Percentiles rank a stretch among this genome's conserved stretches.
These are phyloP conservation scores for Suillus ampliporus DNA, from an alignment of 768 basidiomycete genomes.

Conservation along the genomic window DNA sequence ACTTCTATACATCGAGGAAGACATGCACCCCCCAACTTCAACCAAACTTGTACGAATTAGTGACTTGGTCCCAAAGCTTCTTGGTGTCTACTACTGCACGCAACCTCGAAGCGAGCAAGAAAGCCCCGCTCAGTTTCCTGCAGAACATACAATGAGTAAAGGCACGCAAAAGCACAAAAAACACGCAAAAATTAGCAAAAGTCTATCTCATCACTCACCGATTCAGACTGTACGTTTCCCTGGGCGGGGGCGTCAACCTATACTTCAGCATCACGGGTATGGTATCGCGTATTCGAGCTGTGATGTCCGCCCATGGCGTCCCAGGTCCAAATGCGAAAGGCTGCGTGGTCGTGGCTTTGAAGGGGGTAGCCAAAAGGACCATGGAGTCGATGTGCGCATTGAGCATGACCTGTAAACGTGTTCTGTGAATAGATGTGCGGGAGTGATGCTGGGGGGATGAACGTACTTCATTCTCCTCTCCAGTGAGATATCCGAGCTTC, in stretches of 20 bases:
- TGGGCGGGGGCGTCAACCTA: slow-evolving; percentile 89
- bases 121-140: slow-evolving; percentile 84
- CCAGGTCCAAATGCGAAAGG: slow-evolving; percentile 82
- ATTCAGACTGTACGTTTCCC: slow-evolving; percentile 95
- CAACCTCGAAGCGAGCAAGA: slow-evolving; percentile 78
- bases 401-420: slow-evolving; percentile 64
- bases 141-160: slow-evolving; percentile 4
- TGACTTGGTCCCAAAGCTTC: slow-evolving; percentile 75
- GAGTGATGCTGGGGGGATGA: background rate
- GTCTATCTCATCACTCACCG: slow-evolving; percentile 51
- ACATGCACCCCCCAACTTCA: background rate
- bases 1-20: too few species aligned
- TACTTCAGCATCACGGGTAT: slow-evolving; percentile 93
- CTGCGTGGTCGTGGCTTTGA: slow-evolving; percentile 64
- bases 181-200: too few species aligned
- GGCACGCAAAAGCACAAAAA: background rate
- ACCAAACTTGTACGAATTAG: slow-evolving; percentile 30
- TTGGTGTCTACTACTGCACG: slow-evolving; percentile 76
- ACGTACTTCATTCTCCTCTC: slow-evolving; percentile 78
- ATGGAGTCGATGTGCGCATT: slow-evolving; percentile 86
- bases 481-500: slow-evolving; percentile 90
- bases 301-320: slow-evolving; percentile 71
- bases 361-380: slow-evolving; percentile 85
- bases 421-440: background rate
- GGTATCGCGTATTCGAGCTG: slow-evolving; percentile 72